phyloP scores from a whole-genome alignment of 2,329 filamentous ascomycete genomes.

The Xylariaceae sp. region DNA sequence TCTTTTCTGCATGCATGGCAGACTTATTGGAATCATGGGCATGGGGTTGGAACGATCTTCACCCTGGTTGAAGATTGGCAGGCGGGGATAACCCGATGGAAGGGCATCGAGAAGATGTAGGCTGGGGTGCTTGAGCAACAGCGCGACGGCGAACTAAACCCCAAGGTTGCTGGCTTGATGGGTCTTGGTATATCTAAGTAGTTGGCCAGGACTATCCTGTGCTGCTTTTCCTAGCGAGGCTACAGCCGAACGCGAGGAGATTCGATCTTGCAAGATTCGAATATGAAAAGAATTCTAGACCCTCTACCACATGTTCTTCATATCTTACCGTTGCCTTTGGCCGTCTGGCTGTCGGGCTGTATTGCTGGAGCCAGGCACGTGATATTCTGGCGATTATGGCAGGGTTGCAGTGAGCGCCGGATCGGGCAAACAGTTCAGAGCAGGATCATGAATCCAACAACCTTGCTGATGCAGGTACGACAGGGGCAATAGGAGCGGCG shows the following conservation, averaged over 20 bases:
- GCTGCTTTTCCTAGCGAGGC: conserved; percentile 11
- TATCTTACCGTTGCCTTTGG: too few relatives aligned
- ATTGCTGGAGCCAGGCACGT: too few relatives aligned
- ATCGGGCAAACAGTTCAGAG: not conserved
- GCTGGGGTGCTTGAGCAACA: conserved; percentile 5
- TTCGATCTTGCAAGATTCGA: conserved; percentile 8
- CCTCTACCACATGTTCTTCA: conserved; percentile 6
- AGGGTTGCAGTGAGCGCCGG: not conserved
- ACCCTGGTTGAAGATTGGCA: too few relatives aligned
- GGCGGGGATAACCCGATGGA: too few relatives aligned
- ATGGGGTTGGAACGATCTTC: too few relatives aligned
- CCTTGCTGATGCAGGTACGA: not conserved
- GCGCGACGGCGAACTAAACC: too few relatives aligned
- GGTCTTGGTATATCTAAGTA: conserved; percentile 18
- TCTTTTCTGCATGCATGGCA: conserved; percentile 19
- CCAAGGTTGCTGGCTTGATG: conserved; percentile 26
- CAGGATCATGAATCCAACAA: not conserved
- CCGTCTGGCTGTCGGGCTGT: too few relatives aligned
- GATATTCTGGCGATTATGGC: too few relatives aligned
- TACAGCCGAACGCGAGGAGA: conserved; percentile 6
- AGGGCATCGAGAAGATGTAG: too few relatives aligned
- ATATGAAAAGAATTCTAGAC: conserved; percentile 12
- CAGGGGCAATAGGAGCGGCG: too few relatives aligned
- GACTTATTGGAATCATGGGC: too few relatives aligned
- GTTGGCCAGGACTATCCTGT: conserved; percentile 14